Evolutionary conservation across 345 rosid species (phyloP).

Genomic region (Barbarea vulgaris): DNA sequence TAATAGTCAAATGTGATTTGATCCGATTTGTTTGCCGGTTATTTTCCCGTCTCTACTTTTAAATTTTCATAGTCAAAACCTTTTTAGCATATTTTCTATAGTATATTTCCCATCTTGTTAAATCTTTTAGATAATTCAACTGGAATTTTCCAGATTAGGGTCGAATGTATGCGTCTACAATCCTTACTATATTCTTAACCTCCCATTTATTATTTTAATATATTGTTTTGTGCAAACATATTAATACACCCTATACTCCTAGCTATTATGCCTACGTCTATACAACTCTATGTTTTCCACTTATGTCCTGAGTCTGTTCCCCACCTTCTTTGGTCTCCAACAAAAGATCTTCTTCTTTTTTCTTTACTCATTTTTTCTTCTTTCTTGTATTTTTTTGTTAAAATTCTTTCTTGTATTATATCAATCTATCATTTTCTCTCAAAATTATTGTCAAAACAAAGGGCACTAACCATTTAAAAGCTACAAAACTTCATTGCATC

Average conservation of each 20-base stretch:
- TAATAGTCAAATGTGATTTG: slow-evolving; percentile 40
- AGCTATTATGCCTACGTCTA: slow-evolving; percentile 37
- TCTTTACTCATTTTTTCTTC: not conserved
- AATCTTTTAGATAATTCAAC: not conserved
- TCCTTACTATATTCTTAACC: slow-evolving; percentile 32
- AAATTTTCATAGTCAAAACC: slow-evolving; percentile 29
- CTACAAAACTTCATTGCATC: slow-evolving; percentile 34
- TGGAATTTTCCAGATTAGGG: slow-evolving; percentile 29
- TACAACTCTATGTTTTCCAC: slow-evolving; percentile 48
- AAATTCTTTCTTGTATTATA: slow-evolving; percentile 21
- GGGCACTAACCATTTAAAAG: slow-evolving; percentile 36
- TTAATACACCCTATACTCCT: slow-evolving; percentile 33
- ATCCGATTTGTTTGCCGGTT: slow-evolving; percentile 41
- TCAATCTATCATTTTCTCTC: slow-evolving; percentile 16
- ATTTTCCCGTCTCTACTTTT: not conserved
- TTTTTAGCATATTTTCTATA: slow-evolving; percentile 2
- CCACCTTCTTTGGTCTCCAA: slow-evolving; percentile 50
- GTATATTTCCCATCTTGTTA: not conserved
- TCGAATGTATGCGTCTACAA: slow-evolving; percentile 22
- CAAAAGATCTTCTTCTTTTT: slow-evolving; percentile 39
- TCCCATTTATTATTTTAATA: slow-evolving; percentile 13
- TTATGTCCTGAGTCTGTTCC: slow-evolving; percentile 46
- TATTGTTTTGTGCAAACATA: slow-evolving; percentile 24
- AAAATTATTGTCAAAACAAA: slow-evolving; percentile 33
- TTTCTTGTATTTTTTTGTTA: not conserved